A percentile compares a stretch with the other conserved stretches of the same genome.
phyloP scores from a whole-genome alignment of 768 basidiomycete species.

The Suillus clintonianus region DNA sequence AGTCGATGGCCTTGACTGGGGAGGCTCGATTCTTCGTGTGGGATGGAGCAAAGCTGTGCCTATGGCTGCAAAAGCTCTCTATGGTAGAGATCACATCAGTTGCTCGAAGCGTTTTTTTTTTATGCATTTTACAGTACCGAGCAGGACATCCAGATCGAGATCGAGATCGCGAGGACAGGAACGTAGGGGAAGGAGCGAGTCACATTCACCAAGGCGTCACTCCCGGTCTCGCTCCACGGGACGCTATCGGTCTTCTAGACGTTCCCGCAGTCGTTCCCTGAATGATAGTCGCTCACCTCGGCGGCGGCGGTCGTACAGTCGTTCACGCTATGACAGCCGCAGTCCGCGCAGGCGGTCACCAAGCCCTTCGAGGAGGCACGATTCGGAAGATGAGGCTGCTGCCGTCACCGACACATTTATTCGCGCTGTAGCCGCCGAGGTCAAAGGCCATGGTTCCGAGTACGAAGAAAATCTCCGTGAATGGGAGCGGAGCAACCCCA shows the following conservation, averaged over 20 bases:
- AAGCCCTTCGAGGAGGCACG: slow-evolving; percentile 34
- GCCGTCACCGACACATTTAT: slow-evolving; percentile 85
- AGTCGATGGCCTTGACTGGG: slow-evolving; percentile 94
- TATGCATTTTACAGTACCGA: slow-evolving; percentile 5
- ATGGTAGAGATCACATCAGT: slow-evolving; percentile 52
- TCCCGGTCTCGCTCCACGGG: slow-evolving; percentile 37
- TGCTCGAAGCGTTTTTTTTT: not conserved
- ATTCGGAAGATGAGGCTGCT: slow-evolving; percentile 52
- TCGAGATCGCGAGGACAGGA: slow-evolving; percentile 35
- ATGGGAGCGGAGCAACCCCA: slow-evolving; percentile 78
- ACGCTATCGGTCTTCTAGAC: slow-evolving; percentile 42
- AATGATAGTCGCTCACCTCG: slow-evolving; percentile 46
- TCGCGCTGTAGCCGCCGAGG: slow-evolving; percentile 81
- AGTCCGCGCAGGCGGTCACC: slow-evolving; percentile 50
- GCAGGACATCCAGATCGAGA: slow-evolving; percentile 31
- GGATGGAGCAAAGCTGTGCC: slow-evolving; percentile 99
- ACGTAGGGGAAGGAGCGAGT: slow-evolving; percentile 26
- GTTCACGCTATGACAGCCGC: slow-evolving; percentile 37
- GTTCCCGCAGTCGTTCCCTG: slow-evolving; percentile 53
- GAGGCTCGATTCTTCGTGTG: slow-evolving; percentile 81
- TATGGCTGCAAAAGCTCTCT: slow-evolving; percentile 75
- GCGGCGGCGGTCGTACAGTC: slow-evolving; percentile 41
- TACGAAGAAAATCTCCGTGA: slow-evolving; percentile 77
- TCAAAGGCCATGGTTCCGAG: slow-evolving; percentile 75
- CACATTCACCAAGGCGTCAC: slow-evolving; percentile 32